phyloP scores from a whole-genome alignment of 257 asterid genomes.

The Plantago major region DNA sequence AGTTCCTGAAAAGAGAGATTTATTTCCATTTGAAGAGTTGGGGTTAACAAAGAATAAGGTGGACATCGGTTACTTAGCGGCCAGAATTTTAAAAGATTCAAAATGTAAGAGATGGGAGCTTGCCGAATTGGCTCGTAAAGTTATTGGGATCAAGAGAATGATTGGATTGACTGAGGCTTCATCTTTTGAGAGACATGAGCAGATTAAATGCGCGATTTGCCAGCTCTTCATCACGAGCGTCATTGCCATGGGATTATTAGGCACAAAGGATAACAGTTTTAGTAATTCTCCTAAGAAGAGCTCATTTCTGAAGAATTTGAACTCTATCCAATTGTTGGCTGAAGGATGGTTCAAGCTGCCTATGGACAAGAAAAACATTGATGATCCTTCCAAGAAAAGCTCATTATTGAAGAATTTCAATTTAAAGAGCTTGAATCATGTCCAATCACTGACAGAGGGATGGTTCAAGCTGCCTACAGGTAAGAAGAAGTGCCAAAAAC shows the following conservation, averaged over 20 bases:
- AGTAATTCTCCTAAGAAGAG: slow-evolving; percentile 26
- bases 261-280: slow-evolving; percentile 23
- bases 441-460: slow-evolving; percentile 52
- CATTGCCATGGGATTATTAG: slow-evolving; percentile 55
- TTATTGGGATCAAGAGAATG: slow-evolving; percentile 73
- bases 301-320: slow-evolving; percentile 35
- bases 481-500: slow-evolving; percentile 29
- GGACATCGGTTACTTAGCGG: slow-evolving; percentile 72
- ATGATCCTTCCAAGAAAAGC: slow-evolving; percentile 28
- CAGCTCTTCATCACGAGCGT: slow-evolving; percentile 67
- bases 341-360: slow-evolving; percentile 27
- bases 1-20: slow-evolving; percentile 60
- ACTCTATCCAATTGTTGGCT: slow-evolving; percentile 32
- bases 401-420: slow-evolving; percentile 52
- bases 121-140: slow-evolving; percentile 49
- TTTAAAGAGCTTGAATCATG: slow-evolving; percentile 16
- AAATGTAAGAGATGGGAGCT: slow-evolving; percentile 57
- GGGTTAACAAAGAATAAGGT: slow-evolving; percentile 39
- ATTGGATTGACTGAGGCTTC: slow-evolving; percentile 63
- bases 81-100: slow-evolving; percentile 46
- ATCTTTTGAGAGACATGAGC: slow-evolving; percentile 69
- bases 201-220: slow-evolving; percentile 65
- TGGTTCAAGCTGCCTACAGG: slow-evolving; percentile 52
- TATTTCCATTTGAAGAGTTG: slow-evolving; percentile 62
- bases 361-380: slow-evolving; percentile 21